These are phyloP conservation scores for Persicaria tinctoria DNA, from an alignment of 148 eudicot genomes.

Conservation along the genomic window DNA sequence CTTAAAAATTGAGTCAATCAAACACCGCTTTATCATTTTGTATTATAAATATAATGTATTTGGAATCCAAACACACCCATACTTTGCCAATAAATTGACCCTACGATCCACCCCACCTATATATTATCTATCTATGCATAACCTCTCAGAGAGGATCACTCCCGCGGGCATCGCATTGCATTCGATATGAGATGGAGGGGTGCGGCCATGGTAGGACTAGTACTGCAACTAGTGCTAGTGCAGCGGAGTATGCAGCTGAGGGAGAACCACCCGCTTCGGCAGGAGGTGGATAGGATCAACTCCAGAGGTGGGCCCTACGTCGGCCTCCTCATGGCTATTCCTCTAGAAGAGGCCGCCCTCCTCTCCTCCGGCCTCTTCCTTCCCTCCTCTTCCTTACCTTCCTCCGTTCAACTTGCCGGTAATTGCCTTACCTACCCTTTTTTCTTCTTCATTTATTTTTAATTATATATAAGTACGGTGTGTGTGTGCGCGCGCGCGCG, in stretches of 20 bases:
- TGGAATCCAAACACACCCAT: too few relatives aligned
- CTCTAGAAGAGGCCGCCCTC: constrained; percentile 36
- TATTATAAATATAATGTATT: too few relatives aligned
- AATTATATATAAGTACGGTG: too few relatives aligned
- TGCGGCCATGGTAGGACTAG: background rate
- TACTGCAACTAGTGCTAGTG: constrained; percentile 12
- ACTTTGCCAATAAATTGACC: too few relatives aligned
- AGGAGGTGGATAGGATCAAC: constrained; percentile 27
- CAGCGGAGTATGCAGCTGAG: constrained; percentile 28
- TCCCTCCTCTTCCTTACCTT: constrained; percentile 21
- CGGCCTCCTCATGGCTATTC: constrained; percentile 40
- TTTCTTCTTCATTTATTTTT: background rate
- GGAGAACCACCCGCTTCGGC: constrained; percentile 27
- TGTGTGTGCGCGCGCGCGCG: too few relatives aligned
- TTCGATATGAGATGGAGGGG: background rate
- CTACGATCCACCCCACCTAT: too few relatives aligned
- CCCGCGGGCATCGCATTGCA: too few relatives aligned
- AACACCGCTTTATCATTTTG: too few relatives aligned
- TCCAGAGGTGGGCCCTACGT: constrained; percentile 25
- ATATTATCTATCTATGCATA: too few relatives aligned
- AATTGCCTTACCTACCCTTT: too few relatives aligned
- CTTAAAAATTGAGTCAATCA: too few relatives aligned
- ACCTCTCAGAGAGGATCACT: too few relatives aligned
- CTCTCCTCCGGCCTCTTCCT: constrained; percentile 31
- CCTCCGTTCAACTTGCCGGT: constrained; percentile 27